Evolutionary conservation across 2,329 filamentous ascomycete species (phyloP).

Genomic region (Sporothrix brasiliensis): DNA sequence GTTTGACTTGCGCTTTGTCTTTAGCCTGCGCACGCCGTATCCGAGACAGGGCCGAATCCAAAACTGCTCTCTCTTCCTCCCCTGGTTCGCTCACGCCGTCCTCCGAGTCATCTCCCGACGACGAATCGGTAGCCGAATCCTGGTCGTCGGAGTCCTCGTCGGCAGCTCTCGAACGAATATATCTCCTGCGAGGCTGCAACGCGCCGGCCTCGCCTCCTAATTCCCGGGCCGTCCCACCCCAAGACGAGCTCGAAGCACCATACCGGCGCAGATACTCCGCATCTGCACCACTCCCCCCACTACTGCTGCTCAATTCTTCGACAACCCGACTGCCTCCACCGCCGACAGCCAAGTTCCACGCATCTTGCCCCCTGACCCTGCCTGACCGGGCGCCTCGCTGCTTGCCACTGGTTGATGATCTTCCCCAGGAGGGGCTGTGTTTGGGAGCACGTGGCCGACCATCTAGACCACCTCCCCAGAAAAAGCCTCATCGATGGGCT

Average conservation of each 20-base stretch:
- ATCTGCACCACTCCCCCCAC: constrained; percentile 56
- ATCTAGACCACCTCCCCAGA: constrained; percentile 99
- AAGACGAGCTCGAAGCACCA: constrained; percentile 43
- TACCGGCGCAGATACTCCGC: constrained; percentile 34
- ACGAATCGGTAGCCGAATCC: constrained; percentile 41
- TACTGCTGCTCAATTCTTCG: constrained; percentile 65
- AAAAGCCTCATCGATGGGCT: constrained; percentile 99
- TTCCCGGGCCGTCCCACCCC: constrained; percentile 51
- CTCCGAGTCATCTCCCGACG: constrained; percentile 50
- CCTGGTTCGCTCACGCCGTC: constrained; percentile 48
- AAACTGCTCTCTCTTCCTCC: constrained; percentile 66
- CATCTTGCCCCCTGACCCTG: constrained; percentile 35
- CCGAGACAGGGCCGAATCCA: constrained; percentile 76
- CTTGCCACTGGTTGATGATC: constrained; percentile 71
- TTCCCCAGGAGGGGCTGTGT: constrained; percentile 95
- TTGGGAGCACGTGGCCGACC: constrained; percentile 99
- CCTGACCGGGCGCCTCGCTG: constrained; percentile 53
- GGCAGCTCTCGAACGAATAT: constrained; percentile 44
- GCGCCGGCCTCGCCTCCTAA: constrained; percentile 40
- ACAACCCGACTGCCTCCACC: constrained; percentile 53
- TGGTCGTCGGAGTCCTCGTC: constrained; percentile 24
- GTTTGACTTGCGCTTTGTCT: constrained; percentile 76
- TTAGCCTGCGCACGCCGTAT: constrained; percentile 76
- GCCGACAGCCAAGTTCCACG: constrained; percentile 42
- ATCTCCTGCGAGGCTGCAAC: constrained; percentile 44